phyloP scores from a whole-genome alignment of 176 grass and related monocot genomes.

The Oryza glaberrima region DNA sequence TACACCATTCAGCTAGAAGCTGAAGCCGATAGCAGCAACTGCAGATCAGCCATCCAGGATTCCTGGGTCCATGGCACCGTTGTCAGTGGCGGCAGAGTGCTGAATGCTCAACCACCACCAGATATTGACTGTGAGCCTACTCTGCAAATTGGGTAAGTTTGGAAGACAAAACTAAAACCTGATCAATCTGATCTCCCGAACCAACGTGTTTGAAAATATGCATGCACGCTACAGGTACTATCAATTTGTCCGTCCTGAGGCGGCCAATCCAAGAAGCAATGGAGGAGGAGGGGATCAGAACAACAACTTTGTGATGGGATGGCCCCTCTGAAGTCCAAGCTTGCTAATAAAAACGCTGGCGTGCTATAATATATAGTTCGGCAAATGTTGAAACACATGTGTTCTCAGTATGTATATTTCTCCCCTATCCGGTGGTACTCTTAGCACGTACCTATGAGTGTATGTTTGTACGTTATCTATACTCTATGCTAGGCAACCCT shows the following conservation, averaged over 20 bases:
- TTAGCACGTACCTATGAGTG: background rate
- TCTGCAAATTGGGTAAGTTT: slow-evolving; percentile 62
- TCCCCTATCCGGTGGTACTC: background rate
- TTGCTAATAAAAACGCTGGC: background rate
- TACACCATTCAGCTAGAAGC: slow-evolving; percentile 58
- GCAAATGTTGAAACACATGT: background rate
- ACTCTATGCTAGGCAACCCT: background rate
- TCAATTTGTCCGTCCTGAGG: slow-evolving; percentile 56
- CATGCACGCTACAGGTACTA: slow-evolving; percentile 49
- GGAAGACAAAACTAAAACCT: background rate
- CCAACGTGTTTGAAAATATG: background rate
- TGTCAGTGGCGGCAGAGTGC: background rate
- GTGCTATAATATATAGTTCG: background rate
- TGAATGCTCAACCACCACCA: slow-evolving; percentile 35
- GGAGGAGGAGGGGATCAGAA: slow-evolving; percentile 41
- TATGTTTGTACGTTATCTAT: background rate
- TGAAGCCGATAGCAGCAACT: slow-evolving; percentile 43
- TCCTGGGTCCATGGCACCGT: slow-evolving; percentile 40
- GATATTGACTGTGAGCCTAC: slow-evolving; percentile 57
- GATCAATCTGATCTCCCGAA: background rate
- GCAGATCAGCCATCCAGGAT: slow-evolving; percentile 43
- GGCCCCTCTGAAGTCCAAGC: slow-evolving; percentile 50
- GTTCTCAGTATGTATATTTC: background rate
- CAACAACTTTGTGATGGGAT: slow-evolving; percentile 62
- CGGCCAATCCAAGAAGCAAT: slow-evolving; percentile 42